phyloP scores from a whole-genome alignment of 1,284 basidiomycete genomes.

The Coniferiporia sulphurascens region DNA sequence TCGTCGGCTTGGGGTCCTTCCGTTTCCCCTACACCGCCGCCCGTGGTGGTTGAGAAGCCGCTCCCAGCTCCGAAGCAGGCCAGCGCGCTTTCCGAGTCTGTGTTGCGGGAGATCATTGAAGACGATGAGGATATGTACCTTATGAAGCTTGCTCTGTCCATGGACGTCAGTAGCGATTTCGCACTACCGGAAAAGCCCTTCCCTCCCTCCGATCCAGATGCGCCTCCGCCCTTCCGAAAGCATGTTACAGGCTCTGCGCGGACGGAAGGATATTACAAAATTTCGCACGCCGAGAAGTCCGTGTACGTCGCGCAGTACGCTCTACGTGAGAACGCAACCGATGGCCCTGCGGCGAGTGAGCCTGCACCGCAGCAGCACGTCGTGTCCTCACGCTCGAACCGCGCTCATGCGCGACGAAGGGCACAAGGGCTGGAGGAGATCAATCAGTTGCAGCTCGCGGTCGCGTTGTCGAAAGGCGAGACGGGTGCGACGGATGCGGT shows the following conservation, averaged over 20 bases:
- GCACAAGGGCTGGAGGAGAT: conserved; percentile 95
- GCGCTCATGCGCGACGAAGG: conserved; percentile 90
- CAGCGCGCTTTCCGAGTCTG: conserved; percentile 51
- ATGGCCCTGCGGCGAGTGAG: conserved; percentile 30
- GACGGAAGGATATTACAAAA: conserved; percentile 93
- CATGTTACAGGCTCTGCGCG: conserved; percentile 82
- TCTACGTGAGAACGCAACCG: conserved; percentile 43
- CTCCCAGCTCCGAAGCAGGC: conserved; percentile 32
- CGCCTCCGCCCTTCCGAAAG: conserved; percentile 48
- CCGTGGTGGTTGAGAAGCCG: conserved; percentile 2
- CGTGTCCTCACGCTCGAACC: conserved; percentile 84
- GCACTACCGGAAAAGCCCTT: conserved; percentile 27
- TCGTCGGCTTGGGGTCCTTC: conserved; percentile 39
- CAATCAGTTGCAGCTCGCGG: conserved; percentile 74
- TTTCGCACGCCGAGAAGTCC: conserved; percentile 89
- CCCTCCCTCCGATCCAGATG: conserved; percentile 29
- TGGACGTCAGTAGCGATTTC: conserved; percentile 23
- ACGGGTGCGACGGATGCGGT: conserved; percentile 59
- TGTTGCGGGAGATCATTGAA: conserved; percentile 57
- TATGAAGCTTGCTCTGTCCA: conserved; percentile 60
- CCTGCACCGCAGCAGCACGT: conserved; percentile 49
- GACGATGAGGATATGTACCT: conserved; percentile 95
- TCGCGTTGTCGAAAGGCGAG: conserved; percentile 71
- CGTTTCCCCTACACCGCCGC: conserved; percentile 39
- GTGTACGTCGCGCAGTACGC: conserved; percentile 82